Percentiles rank a stretch among this genome's conserved stretches.
Conservation (phyloP, 2,329 filamentous ascomycete genomes). For the Drechslerella coelobrocha region DNA sequence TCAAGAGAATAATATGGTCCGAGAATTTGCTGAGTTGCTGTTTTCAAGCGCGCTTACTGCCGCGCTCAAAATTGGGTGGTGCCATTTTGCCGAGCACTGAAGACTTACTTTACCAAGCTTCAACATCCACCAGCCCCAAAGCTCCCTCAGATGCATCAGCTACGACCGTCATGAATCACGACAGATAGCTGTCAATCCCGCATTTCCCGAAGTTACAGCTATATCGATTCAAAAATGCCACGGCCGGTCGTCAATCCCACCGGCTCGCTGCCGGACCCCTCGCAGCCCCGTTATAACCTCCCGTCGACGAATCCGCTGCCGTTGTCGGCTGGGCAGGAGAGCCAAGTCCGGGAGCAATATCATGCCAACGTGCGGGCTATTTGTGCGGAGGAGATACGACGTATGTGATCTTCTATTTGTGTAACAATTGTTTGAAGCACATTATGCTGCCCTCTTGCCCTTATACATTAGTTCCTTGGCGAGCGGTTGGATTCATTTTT, state of each 20-base stretch:
- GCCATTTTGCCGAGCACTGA: no score
- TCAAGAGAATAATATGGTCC: no score
- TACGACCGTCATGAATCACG: slow-evolving; percentile 49
- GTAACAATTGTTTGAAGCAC: background rate
- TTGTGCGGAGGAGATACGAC: slow-evolving; percentile 78
- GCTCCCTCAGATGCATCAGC: slow-evolving; percentile 2
- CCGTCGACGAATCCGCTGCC: slow-evolving; percentile 80
- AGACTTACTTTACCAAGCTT: no score
- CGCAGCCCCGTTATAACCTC: slow-evolving; percentile 33
- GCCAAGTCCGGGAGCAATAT: slow-evolving; percentile 80
- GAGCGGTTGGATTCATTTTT: no score
- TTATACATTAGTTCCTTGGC: no score
- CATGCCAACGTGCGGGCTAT: slow-evolving; percentile 77
- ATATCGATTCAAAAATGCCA: slow-evolving; percentile 17
- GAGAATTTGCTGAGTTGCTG: no score
- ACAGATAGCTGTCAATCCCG: slow-evolving; percentile 28
- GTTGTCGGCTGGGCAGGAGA: slow-evolving; percentile 79
- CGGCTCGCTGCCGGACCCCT: slow-evolving; percentile 39
- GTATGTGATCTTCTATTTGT: slow-evolving; percentile 15
- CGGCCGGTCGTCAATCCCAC: slow-evolving; percentile 37
- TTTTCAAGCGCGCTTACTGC: no score
- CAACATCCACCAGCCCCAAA: slow-evolving; percentile 18
- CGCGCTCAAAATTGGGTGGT: no score
- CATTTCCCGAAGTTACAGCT: background rate
- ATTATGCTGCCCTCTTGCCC: background rate